Percentiles rank a stretch among this genome's conserved stretches.
phyloP scores from a whole-genome alignment of 192 early-diverging fungal genomes.

The Coemansia sp. region DNA sequence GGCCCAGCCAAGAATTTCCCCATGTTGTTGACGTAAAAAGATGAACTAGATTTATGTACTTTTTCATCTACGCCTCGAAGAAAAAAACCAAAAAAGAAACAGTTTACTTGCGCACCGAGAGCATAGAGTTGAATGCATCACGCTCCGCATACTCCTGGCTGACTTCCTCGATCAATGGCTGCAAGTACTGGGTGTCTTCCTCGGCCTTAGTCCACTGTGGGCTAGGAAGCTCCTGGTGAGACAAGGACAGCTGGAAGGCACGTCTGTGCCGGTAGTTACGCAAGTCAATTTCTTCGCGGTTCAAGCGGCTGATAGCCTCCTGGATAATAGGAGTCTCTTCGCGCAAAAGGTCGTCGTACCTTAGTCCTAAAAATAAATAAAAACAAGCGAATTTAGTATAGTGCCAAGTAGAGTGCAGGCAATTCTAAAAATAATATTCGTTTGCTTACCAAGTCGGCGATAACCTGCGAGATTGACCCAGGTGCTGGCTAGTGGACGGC shows the following conservation, averaged over 20 bases:
- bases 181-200: conserved; percentile 85
- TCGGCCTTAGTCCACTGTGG: conserved; percentile 77
- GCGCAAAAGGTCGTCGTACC: conserved; percentile 88
- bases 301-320: conserved; percentile 82
- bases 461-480: conserved; percentile 74
- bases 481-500: conserved; percentile 64
- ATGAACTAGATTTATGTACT: not conserved
- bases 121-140: conserved; percentile 71
- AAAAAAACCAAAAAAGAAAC: conserved; percentile 1
- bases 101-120: conserved; percentile 39
- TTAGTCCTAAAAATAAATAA: conserved; percentile 64
- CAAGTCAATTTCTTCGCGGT: conserved; percentile 66
- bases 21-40: not conserved
- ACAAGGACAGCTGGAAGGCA: conserved; percentile 76
- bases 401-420: not conserved
- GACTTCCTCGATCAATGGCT: conserved; percentile 80
- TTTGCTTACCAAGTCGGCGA: conserved; percentile 69
- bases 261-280: conserved; percentile 82
- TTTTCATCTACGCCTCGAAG: not conserved
- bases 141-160: conserved; percentile 79
- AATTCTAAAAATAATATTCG: not conserved
- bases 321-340: conserved; percentile 83
- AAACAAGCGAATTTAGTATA: conserved; percentile 17
- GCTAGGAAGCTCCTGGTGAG: conserved; percentile 70
- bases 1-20: not conserved